phyloP scores from a whole-genome alignment of 257 asterid genomes.

The Solanum habrochaites region DNA sequence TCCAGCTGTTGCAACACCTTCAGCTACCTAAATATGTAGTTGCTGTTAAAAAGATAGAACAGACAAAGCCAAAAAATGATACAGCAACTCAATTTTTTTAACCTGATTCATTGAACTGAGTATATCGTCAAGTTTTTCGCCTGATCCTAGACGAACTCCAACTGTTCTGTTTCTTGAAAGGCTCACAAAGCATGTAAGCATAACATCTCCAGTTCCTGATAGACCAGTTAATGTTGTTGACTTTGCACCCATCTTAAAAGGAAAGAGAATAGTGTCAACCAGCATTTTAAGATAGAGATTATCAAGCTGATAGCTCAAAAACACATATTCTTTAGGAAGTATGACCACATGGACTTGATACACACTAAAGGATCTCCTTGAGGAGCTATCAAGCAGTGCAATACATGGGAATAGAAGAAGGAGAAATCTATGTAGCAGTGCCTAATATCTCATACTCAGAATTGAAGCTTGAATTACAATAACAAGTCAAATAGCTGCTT shows the following conservation, averaged over 20 bases:
- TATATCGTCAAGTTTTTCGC: conserved; percentile 85
- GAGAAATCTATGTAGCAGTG: not conserved
- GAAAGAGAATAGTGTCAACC: conserved; percentile 7
- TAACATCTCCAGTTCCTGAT: conserved; percentile 86
- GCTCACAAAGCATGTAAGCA: conserved; percentile 90
- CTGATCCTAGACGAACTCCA: conserved; percentile 94
- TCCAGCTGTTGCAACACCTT: conserved; percentile 87
- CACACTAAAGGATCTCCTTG: not conserved
- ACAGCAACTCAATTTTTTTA: not conserved
- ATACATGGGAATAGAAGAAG: not conserved
- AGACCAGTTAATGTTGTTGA: conserved; percentile 81
- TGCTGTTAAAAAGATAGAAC: not conserved
- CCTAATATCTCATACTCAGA: not conserved
- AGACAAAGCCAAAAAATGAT: not conserved
- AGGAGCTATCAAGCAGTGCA: not conserved
- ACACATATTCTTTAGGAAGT: not conserved
- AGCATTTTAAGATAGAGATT: not conserved
- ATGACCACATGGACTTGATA: not conserved
- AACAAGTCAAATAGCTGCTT: not conserved
- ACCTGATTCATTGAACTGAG: conserved; percentile 84
- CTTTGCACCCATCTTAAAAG: conserved; percentile 83
- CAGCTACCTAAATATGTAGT: conserved; percentile 53
- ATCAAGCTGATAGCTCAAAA: not conserved
- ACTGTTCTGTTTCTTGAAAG: conserved; percentile 93
- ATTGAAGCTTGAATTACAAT: not conserved